Base-by-base conservation (phyloP, 2,329 filamentous ascomycete species). In the Diplocarpon rosae region DNA sequence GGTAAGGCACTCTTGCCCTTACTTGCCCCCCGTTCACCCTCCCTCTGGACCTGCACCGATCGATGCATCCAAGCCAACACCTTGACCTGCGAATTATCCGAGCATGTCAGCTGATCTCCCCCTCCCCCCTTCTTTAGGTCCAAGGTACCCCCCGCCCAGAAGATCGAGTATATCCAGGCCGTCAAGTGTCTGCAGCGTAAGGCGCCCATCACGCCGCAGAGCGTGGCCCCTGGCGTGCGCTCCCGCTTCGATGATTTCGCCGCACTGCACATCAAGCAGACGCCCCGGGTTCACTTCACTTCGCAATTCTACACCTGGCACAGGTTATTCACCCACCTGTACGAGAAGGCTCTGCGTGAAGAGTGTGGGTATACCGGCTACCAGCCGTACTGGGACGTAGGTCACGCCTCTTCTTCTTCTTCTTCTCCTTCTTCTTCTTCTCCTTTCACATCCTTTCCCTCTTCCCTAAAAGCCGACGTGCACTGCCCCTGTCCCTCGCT, bases 301-400 rank as follows among this genome's bases (percentile, higher is more conserved):
- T 39, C 39, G 24, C 34, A 34, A 13, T 46, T 42, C 30, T 33
- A 37, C 14, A 30, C 34, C 12, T 45, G 42, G 42, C 42, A 45
- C 17, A 39, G 42, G 12, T 39, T 39, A 14, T 39, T 42, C 44
- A 42, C 29, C 12, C 34, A 34, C 35, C 31, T 36, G 11, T 42
- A 42, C 27, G 44, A 46, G 28, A 20, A 32, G 10, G 39, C 39
- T 13, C 35, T 46, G 5, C 15, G 37, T 6, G 27, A 28, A 9
- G 39, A 42, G n/a, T 46, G 44, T 14, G 39, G 39, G 7, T 46
- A 35, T n/a, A 39, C 34, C 15, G 44, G 44, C 24, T 39, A 39
- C 7, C 44, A 46, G 16, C 44, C 44, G 20, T 46, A 46, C 27
- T 17, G 16, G 14, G 14, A 37, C 8, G 20, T 24, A 24, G 20